A percentile compares a stretch with the other conserved stretches of the same genome.
Conservation (phyloP, 2,329 filamentous ascomycete species). For the Elsinoe perseae region DNA sequence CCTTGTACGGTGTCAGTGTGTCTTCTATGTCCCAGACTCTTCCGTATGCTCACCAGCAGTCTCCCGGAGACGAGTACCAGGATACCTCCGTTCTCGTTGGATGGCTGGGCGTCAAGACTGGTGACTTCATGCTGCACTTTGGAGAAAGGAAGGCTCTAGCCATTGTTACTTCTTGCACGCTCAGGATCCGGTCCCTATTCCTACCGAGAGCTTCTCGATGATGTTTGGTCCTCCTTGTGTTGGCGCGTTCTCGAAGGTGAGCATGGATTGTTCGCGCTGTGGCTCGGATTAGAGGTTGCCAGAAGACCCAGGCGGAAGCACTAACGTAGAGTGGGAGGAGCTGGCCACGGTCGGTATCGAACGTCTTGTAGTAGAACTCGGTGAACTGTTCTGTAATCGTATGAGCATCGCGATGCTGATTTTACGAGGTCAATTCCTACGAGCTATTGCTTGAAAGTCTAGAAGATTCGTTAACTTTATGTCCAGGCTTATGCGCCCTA, state of each 20-base stretch:
- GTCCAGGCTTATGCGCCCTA: background rate
- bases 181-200: conserved; percentile 53
- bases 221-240: conserved; percentile 59
- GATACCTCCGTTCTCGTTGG: conserved; percentile 58
- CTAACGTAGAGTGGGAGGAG: conserved; percentile 75
- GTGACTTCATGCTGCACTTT: conserved; percentile 70
- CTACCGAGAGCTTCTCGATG: conserved; percentile 70
- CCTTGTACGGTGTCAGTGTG: conserved; percentile 41
- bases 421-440: conserved; percentile 28
- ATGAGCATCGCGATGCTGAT: background rate
- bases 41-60: conserved; percentile 57
- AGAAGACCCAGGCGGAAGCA: conserved; percentile 8
- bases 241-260: conserved; percentile 77
- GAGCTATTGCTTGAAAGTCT: conserved; percentile 38
- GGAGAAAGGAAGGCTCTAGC: conserved; percentile 67
- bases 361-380: conserved; percentile 81
- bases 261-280: conserved; percentile 76
- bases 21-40: background rate
- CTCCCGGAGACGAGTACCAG: conserved; percentile 82
- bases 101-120: conserved; percentile 78
- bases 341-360: conserved; percentile 61
- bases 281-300: background rate
- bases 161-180: conserved; percentile 55
- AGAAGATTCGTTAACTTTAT: conserved; percentile 6
- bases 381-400: conserved; percentile 70